Evolutionary conservation across 2,329 filamentous ascomycete species (phyloP), one percentile per base, ranked within the genome.

Genomic region (Monilinia laxa): DNA sequence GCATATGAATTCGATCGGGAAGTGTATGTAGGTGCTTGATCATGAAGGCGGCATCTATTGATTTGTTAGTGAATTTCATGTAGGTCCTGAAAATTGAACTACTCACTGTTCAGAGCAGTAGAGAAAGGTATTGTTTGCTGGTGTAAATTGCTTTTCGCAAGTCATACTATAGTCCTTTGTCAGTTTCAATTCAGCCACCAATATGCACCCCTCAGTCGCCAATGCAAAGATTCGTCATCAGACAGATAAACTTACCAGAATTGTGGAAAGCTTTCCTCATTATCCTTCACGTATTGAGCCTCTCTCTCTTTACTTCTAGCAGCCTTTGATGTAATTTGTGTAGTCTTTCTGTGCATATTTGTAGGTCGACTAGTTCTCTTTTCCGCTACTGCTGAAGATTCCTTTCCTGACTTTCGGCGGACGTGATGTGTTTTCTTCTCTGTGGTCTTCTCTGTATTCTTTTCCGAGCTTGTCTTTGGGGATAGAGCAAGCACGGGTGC

Each of bases 51-150:
- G 55, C 74, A 75, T 12, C 72, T 74, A 54, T 45, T 20, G n/a
- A 45, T 11, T 18, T 18, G 49, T 65, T 60, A 65, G 63, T 40
- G 25, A 53, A 31, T 66, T 14, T 23, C 20, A 25, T 3, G 14
- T 11, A 31, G 7, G 25, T 16, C 12, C 7, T 7, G 40, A 11
- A 31, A 38, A 14, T 28, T 9, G 55, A 18, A n/a, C 45, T 18
- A 81, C 85, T 78, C 81, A 87, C 85, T 80, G 78, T 74, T 88
- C 85, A 49, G 86, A 88, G 77, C 86, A 89, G 78, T 88, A 89
- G 54, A 88, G 76, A 68, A 81, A 80, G 69, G 80, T 83, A 71
- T 85, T 85, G 73, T 85, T 83, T 52, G 82, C 79, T 60, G 85
- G 82, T 31, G 86, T 77, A 75, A 88, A 88, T 77, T 88, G 85